These are phyloP conservation scores for Panicum hallii DNA, from an alignment of 202 grass and related monocot genomes.

Conservation along the genomic window DNA sequence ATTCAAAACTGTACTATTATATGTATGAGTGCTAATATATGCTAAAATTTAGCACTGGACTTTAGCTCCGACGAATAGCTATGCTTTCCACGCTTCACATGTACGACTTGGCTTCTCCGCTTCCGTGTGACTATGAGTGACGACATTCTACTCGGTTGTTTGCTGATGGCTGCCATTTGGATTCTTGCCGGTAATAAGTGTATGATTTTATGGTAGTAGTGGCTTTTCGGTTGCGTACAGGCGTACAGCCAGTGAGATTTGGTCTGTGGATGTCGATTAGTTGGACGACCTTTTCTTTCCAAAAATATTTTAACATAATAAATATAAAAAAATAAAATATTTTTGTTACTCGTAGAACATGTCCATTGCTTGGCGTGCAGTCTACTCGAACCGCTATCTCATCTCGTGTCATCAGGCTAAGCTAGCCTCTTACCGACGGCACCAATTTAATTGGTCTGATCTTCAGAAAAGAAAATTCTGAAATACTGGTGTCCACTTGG, in stretches of 20 bases:
- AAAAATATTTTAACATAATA: not conserved
- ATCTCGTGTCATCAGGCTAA: not conserved
- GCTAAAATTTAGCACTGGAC: no score
- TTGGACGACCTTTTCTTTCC: slow-evolving; percentile 27
- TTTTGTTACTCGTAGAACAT: not conserved
- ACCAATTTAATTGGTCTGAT: not conserved
- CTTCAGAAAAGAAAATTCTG: not conserved
- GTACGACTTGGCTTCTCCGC: slow-evolving; percentile 26
- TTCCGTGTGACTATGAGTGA: not conserved
- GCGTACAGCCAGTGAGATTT: not conserved
- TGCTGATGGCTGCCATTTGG: slow-evolving; percentile 34
- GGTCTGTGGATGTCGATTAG: slow-evolving; percentile 1
- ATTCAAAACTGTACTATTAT: no score
- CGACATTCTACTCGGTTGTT: not conserved
- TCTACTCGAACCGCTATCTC: not conserved
- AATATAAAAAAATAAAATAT: not conserved
- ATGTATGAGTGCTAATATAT: no score
- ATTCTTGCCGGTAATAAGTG: not conserved
- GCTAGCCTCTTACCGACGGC: not conserved
- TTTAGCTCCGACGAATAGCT: no score
- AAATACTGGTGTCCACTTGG: not conserved
- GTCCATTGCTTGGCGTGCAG: slow-evolving; percentile 41
- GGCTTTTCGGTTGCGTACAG: not conserved
- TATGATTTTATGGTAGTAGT: not conserved
- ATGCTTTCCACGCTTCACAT: not conserved